phyloP scores from a whole-genome alignment of 2,329 filamentous ascomycete genomes.

The Curvularia sp. region DNA sequence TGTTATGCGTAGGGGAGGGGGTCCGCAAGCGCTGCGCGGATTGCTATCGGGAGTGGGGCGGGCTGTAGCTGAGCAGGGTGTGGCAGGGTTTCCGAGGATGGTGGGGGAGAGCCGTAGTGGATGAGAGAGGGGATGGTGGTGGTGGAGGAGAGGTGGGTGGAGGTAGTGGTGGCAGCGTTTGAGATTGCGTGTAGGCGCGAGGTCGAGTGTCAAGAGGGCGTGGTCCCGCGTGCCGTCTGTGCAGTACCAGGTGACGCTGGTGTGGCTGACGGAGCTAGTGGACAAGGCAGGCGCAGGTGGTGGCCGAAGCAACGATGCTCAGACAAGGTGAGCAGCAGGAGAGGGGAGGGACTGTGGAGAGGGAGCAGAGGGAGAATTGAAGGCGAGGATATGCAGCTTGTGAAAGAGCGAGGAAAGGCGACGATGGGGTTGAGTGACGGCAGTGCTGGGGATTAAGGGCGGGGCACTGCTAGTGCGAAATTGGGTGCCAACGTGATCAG shows the following conservation, averaged over 20 bases:
- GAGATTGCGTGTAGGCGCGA: conserved; percentile 17
- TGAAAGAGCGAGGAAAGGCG: conserved; percentile 31
- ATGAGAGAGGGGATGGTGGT: conserved; percentile 32
- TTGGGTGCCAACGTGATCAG: conserved; percentile 22
- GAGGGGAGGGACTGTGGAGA: conserved; percentile 9
- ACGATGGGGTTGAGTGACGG: conserved; percentile 34
- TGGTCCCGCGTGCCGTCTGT: conserved; percentile 32
- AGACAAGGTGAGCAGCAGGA: conserved; percentile 6
- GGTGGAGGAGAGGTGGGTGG: not conserved
- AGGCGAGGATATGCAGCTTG: conserved; percentile 25
- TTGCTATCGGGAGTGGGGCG: conserved; percentile 53
- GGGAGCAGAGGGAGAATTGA: conserved; percentile 32
- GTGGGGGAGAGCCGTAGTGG: conserved; percentile 62
- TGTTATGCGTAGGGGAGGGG: conserved; percentile 34
- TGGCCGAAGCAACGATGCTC: conserved; percentile 24
- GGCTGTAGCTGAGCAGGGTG: conserved; percentile 56
- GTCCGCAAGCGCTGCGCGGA: conserved; percentile 42
- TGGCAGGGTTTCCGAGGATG: conserved; percentile 52
- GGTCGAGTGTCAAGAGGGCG: conserved; percentile 34
- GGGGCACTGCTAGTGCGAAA: conserved; percentile 29
- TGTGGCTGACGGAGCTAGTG: conserved; percentile 29
- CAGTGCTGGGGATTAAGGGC: conserved; percentile 34
- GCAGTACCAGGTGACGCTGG: conserved; percentile 31
- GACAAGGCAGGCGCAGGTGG: conserved; percentile 31
- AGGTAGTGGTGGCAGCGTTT: not conserved